Base-by-base conservation (phyloP, 306 rosid species). In the Elaeagnus macrophylla region DNA sequence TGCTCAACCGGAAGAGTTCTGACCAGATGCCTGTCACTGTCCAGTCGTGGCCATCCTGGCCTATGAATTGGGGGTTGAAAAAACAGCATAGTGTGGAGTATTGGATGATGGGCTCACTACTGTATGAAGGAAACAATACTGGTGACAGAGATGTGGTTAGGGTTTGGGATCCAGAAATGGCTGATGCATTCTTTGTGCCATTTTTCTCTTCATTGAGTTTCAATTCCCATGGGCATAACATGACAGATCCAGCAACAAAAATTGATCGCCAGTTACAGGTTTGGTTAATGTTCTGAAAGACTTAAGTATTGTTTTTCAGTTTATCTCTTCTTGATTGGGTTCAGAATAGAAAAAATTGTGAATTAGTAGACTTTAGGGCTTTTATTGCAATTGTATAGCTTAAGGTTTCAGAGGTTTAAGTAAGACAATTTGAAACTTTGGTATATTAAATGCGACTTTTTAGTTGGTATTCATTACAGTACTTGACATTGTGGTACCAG, bases 61-160 rank as follows among this genome's bases (percentile, higher is more conserved):
- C 96, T 7, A 56, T 12, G 3, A 80, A 84, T 48, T 87, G 82
- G 43, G 99, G 96, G 13, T 69, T 91, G 49, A 91, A 75, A 76
- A 83, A 53, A 78, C 96, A 87, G 79, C 96, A 87, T 54, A 91
- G 96, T 58, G 85, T 84, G 6, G 99, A 87, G 89, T 91, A 78
- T 54, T 91, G 99, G 99, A 84, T 91, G 95, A 87, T 81, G 96
- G 96, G 96, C 5, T 91, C 95, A 80, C 84, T 91, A 45, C 35
- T 91, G 35, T 57, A 67, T 41, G 70, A 72, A 16, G 54, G 37
- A 37, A 35, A 13, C 7, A 58, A 25, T 25, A 25, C 32, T 25
- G 32, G 67, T 9, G 66, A 45, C 52, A 57, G 76, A n/a, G 95
- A 82, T 32, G 95, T 69, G 8, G 59, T 79, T 43, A 87, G 89